Evolutionary conservation across 768 basidiomycete genomes (phyloP).

Genomic region (Rhodocollybia butyracea): DNA sequence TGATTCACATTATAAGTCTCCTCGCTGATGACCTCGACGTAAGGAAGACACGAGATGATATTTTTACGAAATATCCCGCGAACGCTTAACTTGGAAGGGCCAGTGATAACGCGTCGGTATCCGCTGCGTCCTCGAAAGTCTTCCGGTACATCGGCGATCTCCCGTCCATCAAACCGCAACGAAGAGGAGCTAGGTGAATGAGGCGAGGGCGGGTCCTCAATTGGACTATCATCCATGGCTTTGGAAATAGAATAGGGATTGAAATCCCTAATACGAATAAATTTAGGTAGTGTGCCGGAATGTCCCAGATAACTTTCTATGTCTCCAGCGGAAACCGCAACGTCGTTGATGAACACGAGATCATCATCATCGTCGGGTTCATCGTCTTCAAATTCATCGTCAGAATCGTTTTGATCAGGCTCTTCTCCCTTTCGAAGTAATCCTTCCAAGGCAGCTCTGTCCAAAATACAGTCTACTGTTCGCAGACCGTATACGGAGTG

Average conservation of each 20-base stretch:
- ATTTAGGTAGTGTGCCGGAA: not conserved
- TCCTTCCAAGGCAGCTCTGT: conserved; percentile 5
- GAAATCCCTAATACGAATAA: conserved; percentile 34
- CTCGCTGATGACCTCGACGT: conserved; percentile 47
- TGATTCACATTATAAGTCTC: conserved; percentile 48
- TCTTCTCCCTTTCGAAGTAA: not conserved
- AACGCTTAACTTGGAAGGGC: conserved; percentile 37
- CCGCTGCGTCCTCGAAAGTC: conserved; percentile 24
- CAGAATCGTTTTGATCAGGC: not conserved
- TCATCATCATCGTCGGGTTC: not conserved
- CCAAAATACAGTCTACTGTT: conserved; percentile 41
- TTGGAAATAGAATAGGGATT: conserved; percentile 29
- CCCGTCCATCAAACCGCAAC: not conserved
- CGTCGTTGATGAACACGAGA: not conserved
- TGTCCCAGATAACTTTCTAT: not conserved
- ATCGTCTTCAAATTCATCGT: conserved; percentile 1
- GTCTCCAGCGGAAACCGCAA: not conserved
- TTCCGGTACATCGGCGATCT: not conserved
- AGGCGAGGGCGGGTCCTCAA: not conserved
- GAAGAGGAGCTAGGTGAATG: not conserved
- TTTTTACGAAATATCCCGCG: conserved; percentile 45
- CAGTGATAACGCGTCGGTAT: conserved; percentile 29
- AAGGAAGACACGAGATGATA: conserved; percentile 46
- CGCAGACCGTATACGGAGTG: conserved; percentile 50
- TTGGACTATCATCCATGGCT: conserved; percentile 5